phyloP scores from a whole-genome alignment of 768 basidiomycete genomes.

The Tephrocybe sp. region DNA sequence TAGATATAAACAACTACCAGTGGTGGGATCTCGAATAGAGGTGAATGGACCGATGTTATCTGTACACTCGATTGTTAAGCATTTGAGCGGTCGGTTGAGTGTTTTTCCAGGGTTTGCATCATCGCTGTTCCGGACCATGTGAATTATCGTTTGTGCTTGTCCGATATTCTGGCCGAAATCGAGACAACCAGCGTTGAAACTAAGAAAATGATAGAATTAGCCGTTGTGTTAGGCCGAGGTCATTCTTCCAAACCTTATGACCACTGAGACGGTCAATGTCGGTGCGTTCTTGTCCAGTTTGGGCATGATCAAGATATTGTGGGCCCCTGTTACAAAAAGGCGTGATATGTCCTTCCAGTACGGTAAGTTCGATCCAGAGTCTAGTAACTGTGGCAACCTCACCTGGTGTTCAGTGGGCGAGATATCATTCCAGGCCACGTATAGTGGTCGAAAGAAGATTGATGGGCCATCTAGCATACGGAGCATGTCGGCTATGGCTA shows the following conservation, averaged over 20 bases:
- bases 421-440: constrained; percentile 37
- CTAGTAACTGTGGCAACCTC: neutral
- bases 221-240: neutral
- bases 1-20: constrained; percentile 58
- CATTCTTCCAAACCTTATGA: constrained; percentile 53
- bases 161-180: neutral
- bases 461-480: constrained; percentile 50
- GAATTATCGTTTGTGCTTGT: neutral
- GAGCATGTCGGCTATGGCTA: constrained; percentile 58
- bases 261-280: constrained; percentile 52
- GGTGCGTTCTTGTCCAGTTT: constrained; percentile 62
- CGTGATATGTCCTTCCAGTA: constrained; percentile 44
- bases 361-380: neutral
- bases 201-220: neutral
- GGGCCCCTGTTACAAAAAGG: constrained; percentile 51
- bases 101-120: neutral
- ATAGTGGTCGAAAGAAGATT: constrained; percentile 55
- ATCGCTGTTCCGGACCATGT: constrained; percentile 3
- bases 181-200: constrained; percentile 2
- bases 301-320: constrained; percentile 65
- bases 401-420: constrained; percentile 22
- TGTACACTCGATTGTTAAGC: neutral
- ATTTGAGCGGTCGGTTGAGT: neutral
- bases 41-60: constrained; percentile 39
- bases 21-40: constrained; percentile 61